Base-by-base conservation (phyloP, 176 grass and related monocot species). In the Triticum urartu region DNA sequence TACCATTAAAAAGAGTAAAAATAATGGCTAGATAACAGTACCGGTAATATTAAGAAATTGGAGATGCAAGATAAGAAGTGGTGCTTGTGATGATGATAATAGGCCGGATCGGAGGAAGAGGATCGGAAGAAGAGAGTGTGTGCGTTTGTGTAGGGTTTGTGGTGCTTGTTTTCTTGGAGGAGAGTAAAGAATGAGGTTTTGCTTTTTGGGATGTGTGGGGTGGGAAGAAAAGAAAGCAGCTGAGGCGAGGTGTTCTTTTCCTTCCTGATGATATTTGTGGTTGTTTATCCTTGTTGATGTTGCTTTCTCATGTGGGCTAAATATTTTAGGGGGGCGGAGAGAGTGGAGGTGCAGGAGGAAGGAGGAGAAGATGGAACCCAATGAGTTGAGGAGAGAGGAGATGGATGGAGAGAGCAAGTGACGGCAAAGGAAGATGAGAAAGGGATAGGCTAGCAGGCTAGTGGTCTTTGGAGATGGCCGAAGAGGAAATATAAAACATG, bases 141-240 rank as follows among this genome's bases (percentile, higher is more conserved):
- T 17, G 69, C 66, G 69, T 87, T 86, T 91, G 26, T 91, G 89
- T 93, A 90, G 91, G 88, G 88, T 90, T 92, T 91, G 89, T 91
- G 84, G 86, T 79, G 76, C 88, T 79, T 90, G 76, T 82, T 93
- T 88, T 88, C 87, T 88, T 76, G 79, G 70, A 88, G 87, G 81
- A 54, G 79, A 90, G 88, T 93, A 90, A 91, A 95, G 67, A 94
- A 97, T 89, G 88, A 83, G 73, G 94, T 81, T 90, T 90, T 83
- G 84, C 83, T 54, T 76, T 76, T 76, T 26, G 73, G 45, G 45
- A 54, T 33, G 69, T 84, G 82, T 75, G 84, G 38, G 76, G 79
- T 72, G 90, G 82, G 75, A 35, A 83, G 72, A 79, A 85, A 74
- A 45, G 63, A 69, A 78, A 32, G 61, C 10, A 75, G 68, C 59